These are phyloP conservation scores for Pilasporangium apinafurcum DNA, from an alignment of 352 stramenopile species.

Conservation along the genomic window DNA sequence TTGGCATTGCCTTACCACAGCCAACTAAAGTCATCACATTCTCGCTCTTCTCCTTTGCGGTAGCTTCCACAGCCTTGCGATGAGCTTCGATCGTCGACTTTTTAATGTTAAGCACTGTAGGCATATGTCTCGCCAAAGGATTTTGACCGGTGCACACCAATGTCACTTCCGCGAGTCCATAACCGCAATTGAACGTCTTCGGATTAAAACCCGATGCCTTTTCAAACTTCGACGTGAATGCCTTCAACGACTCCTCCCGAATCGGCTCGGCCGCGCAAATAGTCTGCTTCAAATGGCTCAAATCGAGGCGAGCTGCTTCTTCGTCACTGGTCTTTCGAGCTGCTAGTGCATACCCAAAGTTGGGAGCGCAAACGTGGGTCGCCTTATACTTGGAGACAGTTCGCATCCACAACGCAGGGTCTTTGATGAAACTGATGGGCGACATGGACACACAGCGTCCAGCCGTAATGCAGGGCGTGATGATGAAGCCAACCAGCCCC, in stretches of 20 bases:
- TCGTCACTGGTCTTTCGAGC: conserved; percentile 71
- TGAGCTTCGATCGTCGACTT: conserved; percentile 60
- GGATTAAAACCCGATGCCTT: conserved; percentile 45
- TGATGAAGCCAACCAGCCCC: conserved; percentile 79
- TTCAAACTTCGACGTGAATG: conserved; percentile 65
- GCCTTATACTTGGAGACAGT: conserved; percentile 68
- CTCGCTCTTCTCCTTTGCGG: conserved; percentile 15
- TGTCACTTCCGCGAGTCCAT: conserved; percentile 78
- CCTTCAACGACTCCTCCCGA: conserved; percentile 63
- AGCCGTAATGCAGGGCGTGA: conserved; percentile 47
- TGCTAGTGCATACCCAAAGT: conserved; percentile 74
- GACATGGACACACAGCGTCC: conserved; percentile 76
- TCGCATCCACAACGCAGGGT: conserved; percentile 77
- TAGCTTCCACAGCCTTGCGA: conserved; percentile 30
- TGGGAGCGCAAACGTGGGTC: conserved; percentile 70
- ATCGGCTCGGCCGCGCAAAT: conserved; percentile 83
- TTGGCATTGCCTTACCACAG: conserved; percentile 77
- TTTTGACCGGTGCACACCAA: conserved; percentile 74
- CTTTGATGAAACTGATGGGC: conserved; percentile 83
- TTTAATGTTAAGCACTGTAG: conserved; percentile 56
- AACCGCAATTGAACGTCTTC: conserved; percentile 77
- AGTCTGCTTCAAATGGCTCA: conserved; percentile 60
- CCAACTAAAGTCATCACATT: conserved; percentile 61
- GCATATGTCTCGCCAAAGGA: conserved; percentile 31
- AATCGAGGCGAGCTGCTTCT: conserved; percentile 48